These are phyloP conservation scores for Drechslerella coelobrocha DNA, from an alignment of 2,329 filamentous ascomycete genomes.

Conservation along the genomic window DNA sequence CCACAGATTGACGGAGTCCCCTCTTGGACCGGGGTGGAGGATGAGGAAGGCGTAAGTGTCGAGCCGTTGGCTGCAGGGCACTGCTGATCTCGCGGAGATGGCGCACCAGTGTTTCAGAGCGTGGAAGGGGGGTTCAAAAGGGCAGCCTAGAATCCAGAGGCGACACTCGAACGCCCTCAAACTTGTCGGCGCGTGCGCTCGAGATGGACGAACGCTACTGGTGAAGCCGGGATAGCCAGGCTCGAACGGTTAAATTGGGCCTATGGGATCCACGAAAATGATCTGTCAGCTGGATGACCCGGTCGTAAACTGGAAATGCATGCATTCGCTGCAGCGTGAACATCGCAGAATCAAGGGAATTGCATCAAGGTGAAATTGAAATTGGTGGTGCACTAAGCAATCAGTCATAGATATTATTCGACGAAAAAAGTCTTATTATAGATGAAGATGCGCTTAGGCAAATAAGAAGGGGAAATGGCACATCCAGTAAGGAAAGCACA, in stretches of 20 bases:
- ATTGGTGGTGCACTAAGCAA: neutral
- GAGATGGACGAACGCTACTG: neutral
- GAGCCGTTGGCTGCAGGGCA: constrained; percentile 40
- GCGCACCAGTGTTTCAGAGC: constrained; percentile 48
- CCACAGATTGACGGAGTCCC: constrained; percentile 2
- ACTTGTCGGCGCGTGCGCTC: constrained; percentile 26
- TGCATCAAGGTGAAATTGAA: neutral
- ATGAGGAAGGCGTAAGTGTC: constrained; percentile 35
- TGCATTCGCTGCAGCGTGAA: too few species aligned
- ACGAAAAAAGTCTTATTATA: constrained; percentile 1
- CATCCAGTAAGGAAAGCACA: neutral
- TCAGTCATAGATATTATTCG: neutral
- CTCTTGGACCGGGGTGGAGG: constrained; percentile 1
- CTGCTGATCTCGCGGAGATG: constrained; percentile 33
- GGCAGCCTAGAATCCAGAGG: constrained; percentile 36
- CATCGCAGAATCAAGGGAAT: neutral
- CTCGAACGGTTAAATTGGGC: constrained; percentile 31
- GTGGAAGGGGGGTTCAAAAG: constrained; percentile 6
- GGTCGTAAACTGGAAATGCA: neutral
- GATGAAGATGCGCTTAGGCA: constrained; percentile 1
- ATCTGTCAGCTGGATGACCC: constrained; percentile 1
- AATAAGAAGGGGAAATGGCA: neutral
- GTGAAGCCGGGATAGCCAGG: constrained; percentile 27
- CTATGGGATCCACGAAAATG: constrained; percentile 6
- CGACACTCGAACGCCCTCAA: constrained; percentile 21